Evolutionary conservation across 164 flowering plant species (phyloP), one percentile per base, ranked within the genome.

Genomic region (Warburgia ugandensis): DNA sequence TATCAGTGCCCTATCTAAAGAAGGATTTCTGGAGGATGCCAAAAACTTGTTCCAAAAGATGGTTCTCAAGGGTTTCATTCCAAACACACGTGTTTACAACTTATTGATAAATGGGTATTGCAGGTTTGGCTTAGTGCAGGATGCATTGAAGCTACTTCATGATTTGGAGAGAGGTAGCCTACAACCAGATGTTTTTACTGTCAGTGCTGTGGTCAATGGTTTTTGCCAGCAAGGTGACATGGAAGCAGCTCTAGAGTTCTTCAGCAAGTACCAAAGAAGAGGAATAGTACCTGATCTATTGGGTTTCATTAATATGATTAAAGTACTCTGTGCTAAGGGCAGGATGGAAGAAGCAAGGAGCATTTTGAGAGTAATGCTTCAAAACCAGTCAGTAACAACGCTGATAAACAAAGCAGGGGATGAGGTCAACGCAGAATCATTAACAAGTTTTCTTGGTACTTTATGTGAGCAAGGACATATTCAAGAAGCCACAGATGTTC

Each of bases 331-430:
- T 62, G 52, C 74, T 1, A 89, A 83, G 57, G 99, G 99, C 50
- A 77, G 96, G 62, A 82, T 89, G 86, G 96, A 84, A 63, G 97
- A 94, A 68, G 77, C 94, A 4, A 66, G 88, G 54, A 73, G 68
- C 55, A 55, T 83, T 25, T 58, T 94, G 56, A 73, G 79, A 62
- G 97, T 86, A 70, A 89, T 89, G 96, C 82, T 94, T 67, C 78
- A 69, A 52, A 65, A 61, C 17, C 40, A 60, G 35, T 63, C 85
- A 37, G 68, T 80, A 27, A 17, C 60, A 28, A 77, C 79, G 52
- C 50, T 84, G 46, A 68, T 88, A 53, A 65, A 79, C 27, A 64
- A 36, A 53, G 70, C 75, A 38, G 73, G 77, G 45, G 49, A 30
- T 50, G 79, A 67, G 55, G 60, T 73, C 59, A 77, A 76, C 55